Base-by-base conservation (phyloP, 2,329 filamentous ascomycete species). In the Pseudogymnoascus sp. region DNA sequence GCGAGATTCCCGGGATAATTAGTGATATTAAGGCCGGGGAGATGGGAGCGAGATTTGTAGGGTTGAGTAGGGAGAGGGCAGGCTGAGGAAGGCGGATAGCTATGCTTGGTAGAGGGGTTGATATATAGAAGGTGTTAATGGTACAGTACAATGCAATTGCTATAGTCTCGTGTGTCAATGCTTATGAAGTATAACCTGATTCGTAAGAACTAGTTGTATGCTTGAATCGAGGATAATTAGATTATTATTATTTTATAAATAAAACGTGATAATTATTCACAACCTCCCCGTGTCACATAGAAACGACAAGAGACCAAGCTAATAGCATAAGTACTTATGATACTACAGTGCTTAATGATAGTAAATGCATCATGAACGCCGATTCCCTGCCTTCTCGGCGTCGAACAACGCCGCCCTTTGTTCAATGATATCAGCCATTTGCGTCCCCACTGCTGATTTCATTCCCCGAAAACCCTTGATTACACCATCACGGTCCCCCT, bases 401-500 rank as follows among this genome's bases (percentile, higher is more conserved):
- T 35, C 32, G 32, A 35, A 35, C 11, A 35, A 11, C 11, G 32
- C 32, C 11, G 11, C 32, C 22, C 32, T 35, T 35, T 35, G 32
- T 35, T 35, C 12, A 12, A 35, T 35, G 32, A 35, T 35, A 35
- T 35, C 12, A 35, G 32, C 32, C 32, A 35, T 35, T 35, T 35
- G 32, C 32, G 5, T 14, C 32, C 32, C 5, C 5, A 35, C 32
- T 4, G 32, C 32, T 1, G 32, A 35, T 35, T 12, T 11, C 5
- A 35, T 35, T 35, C 32, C 22, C 22, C 22, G 22, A 63, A 88
- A 86, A 0, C 85, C 85, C 3, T 79, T 67, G 6, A 84, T 72
- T 0, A 87, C 79, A 1, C 85, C 85, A 20, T 79, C 71, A 0
- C 78, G 69, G 67, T 87, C 85, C 0, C 76, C 82, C 1, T 69